phyloP scores from a whole-genome alignment of 1,284 basidiomycete genomes.

The Rhizopogon parksii region DNA sequence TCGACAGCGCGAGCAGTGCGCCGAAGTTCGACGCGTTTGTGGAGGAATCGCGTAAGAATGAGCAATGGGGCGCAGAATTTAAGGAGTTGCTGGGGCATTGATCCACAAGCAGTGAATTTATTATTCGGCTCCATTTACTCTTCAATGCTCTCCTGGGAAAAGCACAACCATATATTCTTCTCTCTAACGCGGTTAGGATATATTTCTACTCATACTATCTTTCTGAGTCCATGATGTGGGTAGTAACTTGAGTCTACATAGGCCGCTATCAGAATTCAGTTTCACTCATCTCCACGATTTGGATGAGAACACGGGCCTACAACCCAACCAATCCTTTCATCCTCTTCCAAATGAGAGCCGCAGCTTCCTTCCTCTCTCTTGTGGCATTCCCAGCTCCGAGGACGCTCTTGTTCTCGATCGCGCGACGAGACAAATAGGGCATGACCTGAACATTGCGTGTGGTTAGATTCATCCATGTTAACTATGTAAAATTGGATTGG shows the following conservation, averaged over 20 bases:
- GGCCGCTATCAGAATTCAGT: background rate
- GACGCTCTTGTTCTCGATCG: slow-evolving; percentile 69
- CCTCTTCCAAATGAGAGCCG: slow-evolving; percentile 43
- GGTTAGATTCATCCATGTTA: background rate
- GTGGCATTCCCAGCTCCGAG: slow-evolving; percentile 51
- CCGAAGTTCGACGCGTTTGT: slow-evolving; percentile 74
- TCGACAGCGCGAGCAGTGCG: slow-evolving; percentile 42
- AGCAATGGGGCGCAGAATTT: slow-evolving; percentile 62
- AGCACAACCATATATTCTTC: background rate
- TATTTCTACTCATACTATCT: background rate
- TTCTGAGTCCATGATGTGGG: background rate
- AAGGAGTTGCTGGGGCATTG: slow-evolving; percentile 43
- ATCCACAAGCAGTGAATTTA: background rate
- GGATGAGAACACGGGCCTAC: slow-evolving; percentile 2
- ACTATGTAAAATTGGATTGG: background rate
- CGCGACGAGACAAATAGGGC: slow-evolving; percentile 69
- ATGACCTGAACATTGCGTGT: slow-evolving; percentile 35
- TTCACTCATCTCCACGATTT: too few species aligned
- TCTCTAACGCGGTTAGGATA: background rate
- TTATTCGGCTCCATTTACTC: background rate
- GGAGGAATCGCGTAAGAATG: slow-evolving; percentile 56
- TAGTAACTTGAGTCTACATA: background rate
- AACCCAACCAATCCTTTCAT: slow-evolving; percentile 31
- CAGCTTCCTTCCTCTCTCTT: slow-evolving; percentile 47
- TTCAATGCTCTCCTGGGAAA: background rate